Base-by-base conservation (phyloP, 73 alveolate genomes). In the Paramecium bursaria region DNA sequence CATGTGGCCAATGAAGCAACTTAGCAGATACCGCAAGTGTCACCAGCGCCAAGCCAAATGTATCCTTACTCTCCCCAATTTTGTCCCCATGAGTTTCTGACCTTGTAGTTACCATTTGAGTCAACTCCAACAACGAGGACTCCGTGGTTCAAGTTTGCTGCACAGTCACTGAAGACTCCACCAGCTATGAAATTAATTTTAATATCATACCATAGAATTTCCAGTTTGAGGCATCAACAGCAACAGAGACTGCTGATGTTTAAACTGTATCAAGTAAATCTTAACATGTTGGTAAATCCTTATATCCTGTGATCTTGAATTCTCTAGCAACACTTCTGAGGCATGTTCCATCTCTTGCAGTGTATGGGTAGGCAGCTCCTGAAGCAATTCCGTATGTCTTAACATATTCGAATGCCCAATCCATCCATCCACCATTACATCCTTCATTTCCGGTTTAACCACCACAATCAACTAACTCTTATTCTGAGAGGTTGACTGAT, bases 391-490 rank as follows among this genome's bases (percentile, higher is more conserved):
- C 91, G 27, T 42, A 13, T 9, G 25, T 49, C 10, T 22, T 61
- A 29, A 51, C 57, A 74, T 86, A 90, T 26, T 55, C 52, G 51
- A 86, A 51, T 35, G 92, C 96, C 15, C 25, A 22, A 5, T 42
- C 53, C 86, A 50, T 48, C 51, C 54, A 74, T 50, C 97, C 97
- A 35, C 97, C 97, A 76, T 73, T 73, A 88, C 96, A 91, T 30
- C 97, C 97, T 3, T 86, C 73, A 73, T 85, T 74, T 0, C 97
- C 93, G 44, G 26, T 60, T 48, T 31, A 55, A 29, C 35, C 55
- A n/a, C 87, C 90, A 85, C 96, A 93, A 86, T 93, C 98, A 31
- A 91, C 92, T 31, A 88, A 55, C 17, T 87, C 77, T 47, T 73
- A 21, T 50, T 60, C 90, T 44, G 94, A 85, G 77, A 31, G 67